Conservation (phyloP, 2,329 filamentous ascomycete species). For the Exophiala alcalophila region DNA sequence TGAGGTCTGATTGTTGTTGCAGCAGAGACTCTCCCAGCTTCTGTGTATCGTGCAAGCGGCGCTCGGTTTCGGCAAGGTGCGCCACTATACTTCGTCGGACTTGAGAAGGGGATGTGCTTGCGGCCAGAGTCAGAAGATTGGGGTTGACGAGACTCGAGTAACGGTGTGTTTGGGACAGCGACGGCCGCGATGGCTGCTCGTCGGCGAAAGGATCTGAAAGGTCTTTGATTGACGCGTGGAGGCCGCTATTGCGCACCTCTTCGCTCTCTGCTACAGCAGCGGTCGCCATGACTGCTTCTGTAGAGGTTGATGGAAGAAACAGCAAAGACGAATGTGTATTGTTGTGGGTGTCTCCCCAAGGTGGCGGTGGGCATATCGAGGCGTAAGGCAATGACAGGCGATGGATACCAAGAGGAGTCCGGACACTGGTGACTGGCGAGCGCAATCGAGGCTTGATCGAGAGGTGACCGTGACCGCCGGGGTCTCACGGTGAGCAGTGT, state of each 20-base stretch:
- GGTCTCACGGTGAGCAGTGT: slow-evolving; percentile 9
- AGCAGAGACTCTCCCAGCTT: slow-evolving; percentile 84
- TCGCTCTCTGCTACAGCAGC: slow-evolving; percentile 18
- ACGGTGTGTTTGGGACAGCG: slow-evolving; percentile 57
- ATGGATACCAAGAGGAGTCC: slow-evolving; percentile 4
- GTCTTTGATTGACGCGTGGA: slow-evolving; percentile 21
- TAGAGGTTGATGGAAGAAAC: too few relatives aligned
- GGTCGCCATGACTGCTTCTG: slow-evolving; percentile 22
- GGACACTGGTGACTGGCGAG: background rate
- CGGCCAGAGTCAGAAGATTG: slow-evolving; percentile 72
- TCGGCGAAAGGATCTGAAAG: slow-evolving; percentile 41
- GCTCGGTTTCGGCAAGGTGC: slow-evolving; percentile 87
- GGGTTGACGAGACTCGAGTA: slow-evolving; percentile 76
- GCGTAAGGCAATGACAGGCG: background rate
- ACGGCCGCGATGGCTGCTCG: slow-evolving; percentile 33
- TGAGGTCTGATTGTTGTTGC: slow-evolving; percentile 79
- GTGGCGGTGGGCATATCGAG: slow-evolving; percentile 14
- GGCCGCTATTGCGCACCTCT: slow-evolving; percentile 11
- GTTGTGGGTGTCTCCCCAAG: slow-evolving; percentile 6
- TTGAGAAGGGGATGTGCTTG: slow-evolving; percentile 75
- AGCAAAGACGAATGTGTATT: too few relatives aligned
- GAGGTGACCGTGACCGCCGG: background rate
- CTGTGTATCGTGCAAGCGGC: slow-evolving; percentile 85
- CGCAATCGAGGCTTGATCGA: slow-evolving; percentile 3
- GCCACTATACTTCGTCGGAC: slow-evolving; percentile 86